A percentile compares a stretch with the other conserved stretches of the same genome.
phyloP scores from a whole-genome alignment of 352 stramenopile species.

The Phytopythium delawarense region DNA sequence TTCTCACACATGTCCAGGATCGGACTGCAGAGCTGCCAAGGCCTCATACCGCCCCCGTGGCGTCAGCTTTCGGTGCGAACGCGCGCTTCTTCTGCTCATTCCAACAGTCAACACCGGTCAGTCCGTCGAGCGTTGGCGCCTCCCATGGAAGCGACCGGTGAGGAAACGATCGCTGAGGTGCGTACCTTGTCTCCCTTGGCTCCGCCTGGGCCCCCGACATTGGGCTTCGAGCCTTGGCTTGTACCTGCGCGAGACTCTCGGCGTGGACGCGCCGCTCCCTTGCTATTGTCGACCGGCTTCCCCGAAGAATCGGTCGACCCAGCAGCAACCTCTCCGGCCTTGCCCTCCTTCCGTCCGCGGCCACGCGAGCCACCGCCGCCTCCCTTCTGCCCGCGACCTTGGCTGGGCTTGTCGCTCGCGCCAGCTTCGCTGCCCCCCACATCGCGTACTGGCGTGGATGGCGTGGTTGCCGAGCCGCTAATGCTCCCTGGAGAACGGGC shows the following conservation, averaged over 20 bases:
- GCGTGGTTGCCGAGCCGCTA: conserved; percentile 1
- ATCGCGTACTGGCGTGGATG: neutral
- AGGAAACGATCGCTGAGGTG: neutral
- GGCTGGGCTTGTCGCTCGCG: conserved; percentile 13
- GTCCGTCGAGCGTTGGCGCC: neutral
- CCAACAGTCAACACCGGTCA: neutral
- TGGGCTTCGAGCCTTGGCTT: neutral
- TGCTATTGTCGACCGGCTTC: conserved; percentile 20
- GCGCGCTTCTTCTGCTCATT: conserved; percentile 55
- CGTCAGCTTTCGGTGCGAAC: conserved; percentile 49
- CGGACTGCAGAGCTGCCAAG: neutral
- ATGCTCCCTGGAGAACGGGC: neutral
- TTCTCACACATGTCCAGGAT: neutral
- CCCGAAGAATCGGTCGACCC: conserved; percentile 5
- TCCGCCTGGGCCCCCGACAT: conserved; percentile 30
- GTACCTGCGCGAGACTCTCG: conserved; percentile 16
- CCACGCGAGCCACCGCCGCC: conserved; percentile 21
- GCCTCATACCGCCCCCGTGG: conserved; percentile 11
- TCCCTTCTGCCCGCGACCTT: conserved; percentile 4
- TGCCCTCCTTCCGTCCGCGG: conserved; percentile 30
- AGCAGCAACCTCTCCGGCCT: conserved; percentile 18
- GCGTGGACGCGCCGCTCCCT: conserved; percentile 12
- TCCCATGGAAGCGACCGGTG: neutral
- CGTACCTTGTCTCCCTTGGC: conserved; percentile 23
- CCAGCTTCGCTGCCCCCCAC: conserved; percentile 11